Evolutionary conservation across 2,329 filamentous ascomycete genomes (phyloP).

Genomic region (Periconia sp.): DNA sequence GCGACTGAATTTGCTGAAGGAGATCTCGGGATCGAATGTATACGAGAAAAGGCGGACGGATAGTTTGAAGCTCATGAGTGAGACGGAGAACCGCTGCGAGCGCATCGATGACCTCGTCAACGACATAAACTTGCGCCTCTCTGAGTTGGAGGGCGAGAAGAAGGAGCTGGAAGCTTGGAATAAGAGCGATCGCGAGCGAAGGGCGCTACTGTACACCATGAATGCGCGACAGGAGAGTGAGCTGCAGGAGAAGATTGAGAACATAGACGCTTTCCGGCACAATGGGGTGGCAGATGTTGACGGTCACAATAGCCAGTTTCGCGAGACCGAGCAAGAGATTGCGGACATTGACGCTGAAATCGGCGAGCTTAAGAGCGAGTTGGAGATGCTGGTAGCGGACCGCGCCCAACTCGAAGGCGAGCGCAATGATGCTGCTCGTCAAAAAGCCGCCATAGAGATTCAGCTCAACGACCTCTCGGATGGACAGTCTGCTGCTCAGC

Average conservation of each 20-base stretch:
- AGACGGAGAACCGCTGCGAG: slow-evolving; percentile 89
- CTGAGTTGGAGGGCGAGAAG: slow-evolving; percentile 93
- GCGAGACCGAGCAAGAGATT: slow-evolving; percentile 78
- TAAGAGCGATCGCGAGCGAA: slow-evolving; percentile 87
- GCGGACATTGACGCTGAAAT: slow-evolving; percentile 77
- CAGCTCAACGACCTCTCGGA: slow-evolving; percentile 81
- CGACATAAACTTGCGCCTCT: slow-evolving; percentile 87
- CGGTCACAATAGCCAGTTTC: slow-evolving; percentile 73
- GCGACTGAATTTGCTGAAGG: slow-evolving; percentile 85
- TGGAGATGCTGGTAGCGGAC: slow-evolving; percentile 83
- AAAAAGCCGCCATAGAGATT: slow-evolving; percentile 82
- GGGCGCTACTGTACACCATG: slow-evolving; percentile 92
- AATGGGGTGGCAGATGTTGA: slow-evolving; percentile 84
- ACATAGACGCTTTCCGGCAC: slow-evolving; percentile 78
- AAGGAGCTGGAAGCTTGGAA: slow-evolving; percentile 93
- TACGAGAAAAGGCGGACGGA: slow-evolving; percentile 92
- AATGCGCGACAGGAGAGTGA: slow-evolving; percentile 86
- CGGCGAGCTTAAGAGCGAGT: slow-evolving; percentile 74
- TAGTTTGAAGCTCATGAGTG: slow-evolving; percentile 93
- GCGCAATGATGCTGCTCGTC: slow-evolving; percentile 76
- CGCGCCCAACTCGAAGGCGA: slow-evolving; percentile 88
- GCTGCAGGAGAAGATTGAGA: slow-evolving; percentile 74
- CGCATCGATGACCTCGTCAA: slow-evolving; percentile 93
- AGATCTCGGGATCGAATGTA: slow-evolving; percentile 96
- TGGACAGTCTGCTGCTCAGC: slow-evolving; percentile 75